Evolutionary conservation across 2,329 filamentous ascomycete genomes (phyloP).

Genomic region (Ophiostoma sp.): DNA sequence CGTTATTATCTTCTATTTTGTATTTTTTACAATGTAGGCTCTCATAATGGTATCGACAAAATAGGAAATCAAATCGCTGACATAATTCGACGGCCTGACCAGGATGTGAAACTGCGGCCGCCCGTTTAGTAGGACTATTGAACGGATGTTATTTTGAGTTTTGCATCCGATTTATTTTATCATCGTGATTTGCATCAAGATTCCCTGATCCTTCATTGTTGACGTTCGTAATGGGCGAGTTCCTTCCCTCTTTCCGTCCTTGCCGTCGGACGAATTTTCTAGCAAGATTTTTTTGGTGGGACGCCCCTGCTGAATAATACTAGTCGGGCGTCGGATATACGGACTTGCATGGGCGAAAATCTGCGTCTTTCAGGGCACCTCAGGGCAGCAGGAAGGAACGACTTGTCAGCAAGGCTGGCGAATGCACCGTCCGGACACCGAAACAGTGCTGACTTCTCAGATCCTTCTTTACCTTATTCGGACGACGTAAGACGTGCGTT

Average conservation of each 20-base stretch:
- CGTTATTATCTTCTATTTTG: not conserved
- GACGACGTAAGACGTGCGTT: not conserved
- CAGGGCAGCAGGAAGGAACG: not conserved
- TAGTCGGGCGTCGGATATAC: not conserved
- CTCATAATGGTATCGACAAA: not conserved
- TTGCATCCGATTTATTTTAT: not conserved
- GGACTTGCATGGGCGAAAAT: not conserved
- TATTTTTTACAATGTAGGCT: too few relatives aligned
- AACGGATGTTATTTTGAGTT: not conserved
- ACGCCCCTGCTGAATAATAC: constrained; percentile 13
- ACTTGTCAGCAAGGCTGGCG: not conserved
- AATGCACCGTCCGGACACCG: not conserved
- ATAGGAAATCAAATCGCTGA: not conserved
- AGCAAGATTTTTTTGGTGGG: not conserved
- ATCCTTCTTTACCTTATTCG: not conserved
- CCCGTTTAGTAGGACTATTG: not conserved
- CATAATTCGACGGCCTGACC: not conserved
- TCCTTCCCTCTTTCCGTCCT: not conserved
- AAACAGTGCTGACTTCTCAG: not conserved
- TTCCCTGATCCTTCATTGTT: not conserved
- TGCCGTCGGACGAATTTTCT: constrained; percentile 1
- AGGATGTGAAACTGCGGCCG: too few relatives aligned
- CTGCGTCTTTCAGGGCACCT: not conserved
- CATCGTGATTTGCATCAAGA: not conserved
- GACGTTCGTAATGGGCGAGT: not conserved